Base-by-base conservation (phyloP, 1,284 basidiomycete genomes). In the Pseudozyma pruni region DNA sequence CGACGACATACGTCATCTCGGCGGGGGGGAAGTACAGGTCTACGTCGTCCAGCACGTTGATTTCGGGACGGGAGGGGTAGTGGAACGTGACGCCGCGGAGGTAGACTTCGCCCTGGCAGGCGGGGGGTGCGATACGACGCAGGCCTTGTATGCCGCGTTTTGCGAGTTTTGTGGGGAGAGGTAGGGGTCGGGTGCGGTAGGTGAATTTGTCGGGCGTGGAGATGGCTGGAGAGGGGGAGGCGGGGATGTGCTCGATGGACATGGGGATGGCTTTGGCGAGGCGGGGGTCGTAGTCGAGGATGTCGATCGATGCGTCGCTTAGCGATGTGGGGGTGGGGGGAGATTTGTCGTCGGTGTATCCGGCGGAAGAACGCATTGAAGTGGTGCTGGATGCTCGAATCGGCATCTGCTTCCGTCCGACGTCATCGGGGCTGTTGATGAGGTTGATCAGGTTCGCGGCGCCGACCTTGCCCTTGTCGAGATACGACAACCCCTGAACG, bases 1-100 rank as follows among this genome's bases (percentile, higher is more conserved):
- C 95, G 51, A 97, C 92, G 74, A 98, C 90, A 84, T 93, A 97
- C 0, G 94, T 96, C 19, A 87, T 92, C 83, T 98, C 94, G 34
- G 87, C 85, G 0, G 92, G 87, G 1, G 93, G 91, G 43, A 98
- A 87, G 86, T 85, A 77, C 64, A 93, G 85, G 25, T 85, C 87
- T 50, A 91, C 87, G 76, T 89, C 84, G 27, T 85, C 76, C 22
- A 94, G 86, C 13, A 89, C 89, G 1, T 85, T 86, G 38, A 86
- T 81, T 25, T 86, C 85, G 1, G 90, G 88, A 10, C 92, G 89
- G 1, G 92, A 90, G 0, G 94, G 93, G 82, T 98, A 98, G 20
- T 90, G 86, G 83, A 95, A 94, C 0, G 88, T 87, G 56, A 98
- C 86, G 64, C 88, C 85, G 58, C 87, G 86, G n/a, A 98, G 83